Evolutionary conservation across 306 rosid species (phyloP), one percentile per base, ranked within the genome.

Genomic region (Dalbergia oliveri): DNA sequence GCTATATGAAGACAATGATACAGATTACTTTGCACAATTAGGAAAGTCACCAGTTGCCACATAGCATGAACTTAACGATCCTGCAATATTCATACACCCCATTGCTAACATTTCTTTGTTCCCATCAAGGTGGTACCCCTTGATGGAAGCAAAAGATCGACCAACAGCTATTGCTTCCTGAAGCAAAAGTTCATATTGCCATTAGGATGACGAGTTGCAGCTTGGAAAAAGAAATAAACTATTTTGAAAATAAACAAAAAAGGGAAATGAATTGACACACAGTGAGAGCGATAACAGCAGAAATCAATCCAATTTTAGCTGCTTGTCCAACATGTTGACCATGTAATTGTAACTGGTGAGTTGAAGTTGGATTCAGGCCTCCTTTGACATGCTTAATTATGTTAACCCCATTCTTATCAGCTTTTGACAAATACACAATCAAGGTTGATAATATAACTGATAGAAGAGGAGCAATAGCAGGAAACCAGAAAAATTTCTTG

Each of bases 101-200:
- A 94, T 91, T 79, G 97, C 97, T 47, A 94, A 13, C 99, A 94
- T 94, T 81, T 94, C 99, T 70, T 85, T 90, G 89, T 94, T 91
- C 6, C 97, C 99, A 87, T 94, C 97, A 77, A 94, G 91, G 76
- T 88, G 92, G 78, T 94, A 93, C 50, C 97, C 99, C 63, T 86
- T 91, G 21, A 92, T 84, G 26, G 97, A 75, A 68, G 99, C 95
- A 61, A 94, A 94, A 12, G 97, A 92, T 83, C 99, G 80, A 33
- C 99, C 99, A n/a, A 94, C 97, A 0, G 94, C 97, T 23, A 94
- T 85, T 51, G 99, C 97, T 83, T 86, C 87, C 89, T 83, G 77
- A 73, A 73, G 72, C 45, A 9, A 11, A 73, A 26, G 60, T 69
- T 54, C 3, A 60, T 68, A 78, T 77, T 18, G 35, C 16, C 63